Evolutionary conservation across 108 stramenopile genomes (phyloP).

Genomic region (Halocafeteria seosinensis): DNA sequence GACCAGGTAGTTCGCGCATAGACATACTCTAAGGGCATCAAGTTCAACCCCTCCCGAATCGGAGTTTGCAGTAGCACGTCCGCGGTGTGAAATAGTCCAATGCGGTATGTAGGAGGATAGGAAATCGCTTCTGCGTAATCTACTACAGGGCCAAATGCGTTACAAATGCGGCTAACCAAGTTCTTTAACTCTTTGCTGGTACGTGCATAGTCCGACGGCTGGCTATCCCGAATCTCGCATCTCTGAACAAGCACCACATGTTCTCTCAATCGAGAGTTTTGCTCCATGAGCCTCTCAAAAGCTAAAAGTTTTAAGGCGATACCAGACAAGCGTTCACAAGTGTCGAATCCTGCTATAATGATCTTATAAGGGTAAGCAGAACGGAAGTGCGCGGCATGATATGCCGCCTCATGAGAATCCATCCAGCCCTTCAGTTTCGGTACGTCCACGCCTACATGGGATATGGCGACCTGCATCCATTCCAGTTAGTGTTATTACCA

Average conservation of each 20-base stretch:
- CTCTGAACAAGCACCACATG: conserved; percentile 83
- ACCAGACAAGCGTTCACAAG: conserved; percentile 75
- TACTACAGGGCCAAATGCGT: conserved; percentile 58
- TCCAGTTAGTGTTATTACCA: too few species aligned
- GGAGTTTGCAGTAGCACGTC: conserved; percentile 71
- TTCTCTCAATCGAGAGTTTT: conserved; percentile 66
- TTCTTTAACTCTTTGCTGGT: conserved; percentile 50
- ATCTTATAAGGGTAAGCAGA: conserved; percentile 50
- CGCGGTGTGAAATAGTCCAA: conserved; percentile 62
- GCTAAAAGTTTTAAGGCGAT: conserved; percentile 78
- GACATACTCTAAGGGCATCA: conserved; percentile 87
- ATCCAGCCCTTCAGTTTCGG: conserved; percentile 15
- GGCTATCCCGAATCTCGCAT: conserved; percentile 41
- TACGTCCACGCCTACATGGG: conserved; percentile 90
- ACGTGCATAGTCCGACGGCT: conserved; percentile 1
- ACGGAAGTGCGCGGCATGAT: conserved; percentile 32
- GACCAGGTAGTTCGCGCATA: conserved; percentile 33
- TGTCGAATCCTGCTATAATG: conserved; percentile 71
- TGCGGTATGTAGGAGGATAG: conserved; percentile 41
- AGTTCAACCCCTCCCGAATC: conserved; percentile 84
- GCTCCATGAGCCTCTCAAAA: conserved; percentile 71
- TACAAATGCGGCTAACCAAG: conserved; percentile 56
- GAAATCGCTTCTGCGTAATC: conserved; percentile 60
- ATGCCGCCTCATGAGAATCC: conserved; percentile 1
- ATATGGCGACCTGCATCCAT: too few species aligned